Evolutionary conservation across 805 yeast species (phyloP).

Genomic region (Pichia sporocuriosa): DNA sequence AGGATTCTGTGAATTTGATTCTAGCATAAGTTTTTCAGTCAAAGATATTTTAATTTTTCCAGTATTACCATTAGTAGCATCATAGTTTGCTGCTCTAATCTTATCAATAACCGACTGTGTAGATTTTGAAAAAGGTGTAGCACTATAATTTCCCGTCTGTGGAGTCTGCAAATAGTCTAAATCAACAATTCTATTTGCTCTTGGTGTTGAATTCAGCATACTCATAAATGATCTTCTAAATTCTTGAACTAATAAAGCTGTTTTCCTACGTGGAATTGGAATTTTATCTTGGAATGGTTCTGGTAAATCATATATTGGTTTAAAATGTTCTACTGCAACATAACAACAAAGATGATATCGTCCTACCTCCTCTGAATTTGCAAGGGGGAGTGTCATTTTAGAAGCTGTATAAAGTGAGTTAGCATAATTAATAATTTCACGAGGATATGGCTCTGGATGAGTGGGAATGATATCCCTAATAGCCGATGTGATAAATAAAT

Average conservation of each 20-base stretch:
- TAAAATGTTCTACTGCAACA: conserved; percentile 47
- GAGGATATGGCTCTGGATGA: conserved; percentile 38
- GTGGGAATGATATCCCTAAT: conserved; percentile 47
- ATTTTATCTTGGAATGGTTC: conserved; percentile 44
- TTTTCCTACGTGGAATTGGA: conserved; percentile 47
- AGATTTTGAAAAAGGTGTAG: neutral
- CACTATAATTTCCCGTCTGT: no score
- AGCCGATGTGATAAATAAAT: conserved; percentile 29
- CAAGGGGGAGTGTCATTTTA: conserved; percentile 40
- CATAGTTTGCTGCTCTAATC: neutral
- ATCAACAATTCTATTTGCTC: conserved; percentile 8
- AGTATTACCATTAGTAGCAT: conserved; percentile 4
- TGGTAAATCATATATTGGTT: conserved; percentile 38
- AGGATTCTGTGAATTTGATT: neutral
- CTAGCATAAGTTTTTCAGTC: neutral
- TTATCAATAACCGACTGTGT: neutral
- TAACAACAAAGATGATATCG: conserved; percentile 63
- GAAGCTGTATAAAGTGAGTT: conserved; percentile 47
- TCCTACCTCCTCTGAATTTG: conserved; percentile 53
- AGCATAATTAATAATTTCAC: conserved; percentile 33
- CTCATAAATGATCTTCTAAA: conserved; percentile 28
- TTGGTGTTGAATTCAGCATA: conserved; percentile 15
- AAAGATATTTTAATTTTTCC: conserved; percentile 7
- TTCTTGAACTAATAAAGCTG: conserved; percentile 37
- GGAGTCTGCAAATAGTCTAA: neutral